Percentiles rank a stretch among this genome's conserved stretches.
These are phyloP conservation scores for Scutellaria galericulata DNA, from an alignment of 257 asterid species.

Conservation along the genomic window DNA sequence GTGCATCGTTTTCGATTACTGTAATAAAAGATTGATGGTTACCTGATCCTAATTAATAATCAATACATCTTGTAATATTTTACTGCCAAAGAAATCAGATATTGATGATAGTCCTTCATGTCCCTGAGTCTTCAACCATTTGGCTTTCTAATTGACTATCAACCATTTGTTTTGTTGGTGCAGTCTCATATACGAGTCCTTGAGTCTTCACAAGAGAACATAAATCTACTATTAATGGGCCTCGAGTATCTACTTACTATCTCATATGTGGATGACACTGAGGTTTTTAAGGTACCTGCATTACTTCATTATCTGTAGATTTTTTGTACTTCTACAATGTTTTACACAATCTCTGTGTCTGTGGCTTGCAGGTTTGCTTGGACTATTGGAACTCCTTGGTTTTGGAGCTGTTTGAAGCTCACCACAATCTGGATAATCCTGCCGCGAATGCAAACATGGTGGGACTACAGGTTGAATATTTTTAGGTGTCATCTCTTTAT, in stretches of 20 bases:
- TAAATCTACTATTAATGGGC: slow-evolving; percentile 61
- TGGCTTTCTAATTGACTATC: slow-evolving; percentile 26
- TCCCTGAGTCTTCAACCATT: no score
- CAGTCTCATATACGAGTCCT: slow-evolving; percentile 79
- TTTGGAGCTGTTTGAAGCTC: slow-evolving; percentile 77
- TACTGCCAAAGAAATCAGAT: slow-evolving; percentile 7
- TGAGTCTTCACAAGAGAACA: slow-evolving; percentile 72
- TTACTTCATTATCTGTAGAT: slow-evolving; percentile 5
- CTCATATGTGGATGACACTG: slow-evolving; percentile 90
- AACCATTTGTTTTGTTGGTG: slow-evolving; percentile 31
- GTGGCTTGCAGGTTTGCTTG: slow-evolving; percentile 73
- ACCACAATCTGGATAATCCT: slow-evolving; percentile 68
- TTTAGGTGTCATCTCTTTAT: slow-evolving; percentile 4
- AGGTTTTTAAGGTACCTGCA: slow-evolving; percentile 79
- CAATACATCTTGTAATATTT: slow-evolving; percentile 6
- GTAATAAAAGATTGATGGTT: neutral
- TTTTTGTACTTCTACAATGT: neutral
- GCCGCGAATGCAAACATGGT: slow-evolving; percentile 65
- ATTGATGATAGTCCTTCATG: slow-evolving; percentile 11
- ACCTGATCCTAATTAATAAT: slow-evolving; percentile 12
- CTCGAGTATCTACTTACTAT: slow-evolving; percentile 78
- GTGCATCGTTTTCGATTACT: slow-evolving; percentile 11
- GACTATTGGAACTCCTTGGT: slow-evolving; percentile 92
- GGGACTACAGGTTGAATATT: slow-evolving; percentile 71
- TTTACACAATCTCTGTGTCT: slow-evolving; percentile 16